Evolutionary conservation across 2,329 filamentous ascomycete species (phyloP).

Genomic region (Pleurostoma richardsiae): DNA sequence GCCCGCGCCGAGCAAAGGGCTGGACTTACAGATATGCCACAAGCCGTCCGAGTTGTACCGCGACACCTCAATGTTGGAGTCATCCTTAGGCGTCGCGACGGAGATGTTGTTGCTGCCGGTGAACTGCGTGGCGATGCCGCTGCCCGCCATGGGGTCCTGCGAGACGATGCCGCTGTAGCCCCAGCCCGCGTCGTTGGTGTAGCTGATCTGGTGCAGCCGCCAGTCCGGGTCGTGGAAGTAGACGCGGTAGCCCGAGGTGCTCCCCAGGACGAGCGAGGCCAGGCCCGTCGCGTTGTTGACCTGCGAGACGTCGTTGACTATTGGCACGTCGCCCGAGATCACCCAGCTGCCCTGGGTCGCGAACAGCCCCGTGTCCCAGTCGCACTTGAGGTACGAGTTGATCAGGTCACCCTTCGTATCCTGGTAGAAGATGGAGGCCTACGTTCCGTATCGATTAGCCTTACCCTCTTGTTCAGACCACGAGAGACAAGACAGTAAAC

Average conservation of each 20-base stretch:
- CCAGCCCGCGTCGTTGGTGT: slow-evolving; percentile 20
- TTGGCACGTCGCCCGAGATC: slow-evolving; percentile 18
- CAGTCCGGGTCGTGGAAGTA: slow-evolving; percentile 28
- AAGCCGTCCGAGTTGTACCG: slow-evolving; percentile 17
- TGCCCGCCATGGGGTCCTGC: slow-evolving; percentile 17
- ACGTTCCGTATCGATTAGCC: not conserved
- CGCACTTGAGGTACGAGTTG: slow-evolving; percentile 26
- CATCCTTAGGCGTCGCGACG: slow-evolving; percentile 24
- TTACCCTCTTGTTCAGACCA: no score
- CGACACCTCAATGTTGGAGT: slow-evolving; percentile 23
- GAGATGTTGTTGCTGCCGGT: slow-evolving; percentile 24
- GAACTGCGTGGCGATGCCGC: slow-evolving; percentile 22
- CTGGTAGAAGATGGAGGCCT: slow-evolving; percentile 32
- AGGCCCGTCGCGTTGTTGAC: slow-evolving; percentile 18
- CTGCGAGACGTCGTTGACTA: slow-evolving; percentile 15
- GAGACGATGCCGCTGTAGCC: slow-evolving; percentile 22
- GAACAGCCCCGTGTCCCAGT: slow-evolving; percentile 27
- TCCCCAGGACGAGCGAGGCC: slow-evolving; percentile 23
- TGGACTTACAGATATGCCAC: slow-evolving; percentile 26
- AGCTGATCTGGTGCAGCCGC: slow-evolving; percentile 24
- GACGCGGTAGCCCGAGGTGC: slow-evolving; percentile 26
- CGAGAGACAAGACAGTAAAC: slow-evolving; percentile 14
- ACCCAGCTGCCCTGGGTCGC: slow-evolving; percentile 19
- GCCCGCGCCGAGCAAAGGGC: not conserved
- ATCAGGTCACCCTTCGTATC: slow-evolving; percentile 19